phyloP scores from a whole-genome alignment of 306 rosid genomes.

The Canavalia gladiata region DNA sequence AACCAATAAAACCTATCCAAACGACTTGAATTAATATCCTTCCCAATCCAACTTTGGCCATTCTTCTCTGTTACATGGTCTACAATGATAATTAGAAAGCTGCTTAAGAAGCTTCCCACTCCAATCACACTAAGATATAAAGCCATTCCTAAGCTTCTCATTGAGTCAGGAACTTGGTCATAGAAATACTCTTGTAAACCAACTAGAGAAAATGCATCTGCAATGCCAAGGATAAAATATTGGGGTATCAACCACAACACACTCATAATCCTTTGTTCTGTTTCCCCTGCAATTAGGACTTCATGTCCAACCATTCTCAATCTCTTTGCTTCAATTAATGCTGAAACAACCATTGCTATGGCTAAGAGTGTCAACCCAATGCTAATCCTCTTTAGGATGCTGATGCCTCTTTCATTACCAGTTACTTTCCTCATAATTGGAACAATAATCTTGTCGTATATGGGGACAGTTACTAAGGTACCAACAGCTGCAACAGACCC shows the following conservation, averaged over 20 bases:
- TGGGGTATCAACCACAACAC: conserved; percentile 64
- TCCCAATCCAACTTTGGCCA: conserved; percentile 59
- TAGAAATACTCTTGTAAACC: conserved; percentile 67
- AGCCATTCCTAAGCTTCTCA: conserved; percentile 65
- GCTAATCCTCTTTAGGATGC: conserved; percentile 56
- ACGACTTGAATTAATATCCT: conserved; percentile 57
- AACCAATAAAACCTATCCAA: conserved; percentile 62
- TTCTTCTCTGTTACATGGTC: conserved; percentile 50
- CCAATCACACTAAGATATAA: conserved; percentile 65
- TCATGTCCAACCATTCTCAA: conserved; percentile 30
- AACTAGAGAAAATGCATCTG: conserved; percentile 53
- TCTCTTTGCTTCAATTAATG: conserved; percentile 57
- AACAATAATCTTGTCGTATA: conserved; percentile 57
- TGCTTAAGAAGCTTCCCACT: conserved; percentile 57
- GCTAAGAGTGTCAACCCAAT: conserved; percentile 52
- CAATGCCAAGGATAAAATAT: conserved; percentile 52
- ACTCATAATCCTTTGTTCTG: conserved; percentile 36
- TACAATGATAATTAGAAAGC: conserved; percentile 58
- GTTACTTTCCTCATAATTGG: conserved; percentile 52
- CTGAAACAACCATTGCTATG: conserved; percentile 51
- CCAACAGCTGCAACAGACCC: conserved; percentile 46
- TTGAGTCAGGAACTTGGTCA: conserved; percentile 62
- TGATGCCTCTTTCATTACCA: conserved; percentile 62
- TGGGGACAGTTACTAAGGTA: conserved; percentile 45
- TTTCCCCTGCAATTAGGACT: neutral